These are phyloP conservation scores for Saccharomycopsis sp. DNA, from an alignment of 805 yeast species.

Conservation along the genomic window DNA sequence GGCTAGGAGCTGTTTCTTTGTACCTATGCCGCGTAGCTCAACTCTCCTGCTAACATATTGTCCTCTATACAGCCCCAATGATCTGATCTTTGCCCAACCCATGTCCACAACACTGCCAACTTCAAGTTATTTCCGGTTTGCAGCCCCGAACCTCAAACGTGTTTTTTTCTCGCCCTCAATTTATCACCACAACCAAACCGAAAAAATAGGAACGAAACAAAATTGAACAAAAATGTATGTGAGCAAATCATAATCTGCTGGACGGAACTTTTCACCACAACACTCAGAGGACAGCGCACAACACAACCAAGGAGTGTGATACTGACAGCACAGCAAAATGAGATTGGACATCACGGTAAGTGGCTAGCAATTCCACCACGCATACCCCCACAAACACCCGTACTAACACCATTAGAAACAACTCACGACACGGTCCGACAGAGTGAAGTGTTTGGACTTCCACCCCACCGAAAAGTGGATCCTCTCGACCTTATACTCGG, in stretches of 20 bases:
- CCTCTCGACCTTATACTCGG: constrained; percentile 83
- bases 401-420: constrained; percentile 43
- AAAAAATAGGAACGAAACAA: neutral
- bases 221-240: neutral
- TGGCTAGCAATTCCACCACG: no score
- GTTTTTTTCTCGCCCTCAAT: neutral
- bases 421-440: constrained; percentile 85
- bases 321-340: neutral
- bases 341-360: constrained; percentile 5
- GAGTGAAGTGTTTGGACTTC: constrained; percentile 96
- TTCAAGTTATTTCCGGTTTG: no score
- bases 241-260: neutral
- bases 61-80: no score
- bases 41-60: no score
- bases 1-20: no score
- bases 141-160: constrained; percentile 1
- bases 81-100: no score
- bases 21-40: no score
- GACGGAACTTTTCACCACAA: neutral
- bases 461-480: constrained; percentile 99
- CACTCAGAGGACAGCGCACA: neutral
- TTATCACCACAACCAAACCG: neutral
- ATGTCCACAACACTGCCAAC: no score
- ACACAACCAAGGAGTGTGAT: neutral
- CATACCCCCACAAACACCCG: neutral